phyloP scores from a whole-genome alignment of 352 stramenopile genomes.

The Phytophthora parvispora region DNA sequence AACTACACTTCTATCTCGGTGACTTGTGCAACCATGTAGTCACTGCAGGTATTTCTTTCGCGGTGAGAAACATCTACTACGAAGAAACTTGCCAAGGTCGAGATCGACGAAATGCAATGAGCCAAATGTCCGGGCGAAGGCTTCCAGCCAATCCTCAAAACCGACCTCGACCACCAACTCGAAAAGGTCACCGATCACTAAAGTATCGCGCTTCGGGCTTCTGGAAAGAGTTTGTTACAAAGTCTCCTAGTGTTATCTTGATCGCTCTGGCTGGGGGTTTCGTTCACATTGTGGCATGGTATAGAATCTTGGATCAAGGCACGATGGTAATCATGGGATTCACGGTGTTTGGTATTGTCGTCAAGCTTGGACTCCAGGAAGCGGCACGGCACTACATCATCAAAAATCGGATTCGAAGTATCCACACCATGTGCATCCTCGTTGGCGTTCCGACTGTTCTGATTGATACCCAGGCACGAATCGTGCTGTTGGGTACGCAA shows the following conservation, averaged over 20 bases:
- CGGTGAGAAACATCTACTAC: conserved; percentile 18
- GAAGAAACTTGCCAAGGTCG: conserved; percentile 21
- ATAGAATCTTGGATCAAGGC: conserved; percentile 8
- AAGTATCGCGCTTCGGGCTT: conserved; percentile 11
- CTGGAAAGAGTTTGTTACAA: not conserved
- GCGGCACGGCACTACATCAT: conserved; percentile 23
- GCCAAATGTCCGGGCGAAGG: not conserved
- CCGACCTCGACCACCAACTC: not conserved
- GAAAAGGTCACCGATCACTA: not conserved
- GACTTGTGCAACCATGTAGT: conserved; percentile 18
- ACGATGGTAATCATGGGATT: conserved; percentile 30
- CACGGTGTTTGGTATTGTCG: conserved; percentile 16
- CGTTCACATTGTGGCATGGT: conserved; percentile 33
- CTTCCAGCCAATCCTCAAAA: not conserved
- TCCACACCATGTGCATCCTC: conserved; percentile 49
- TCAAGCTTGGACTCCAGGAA: conserved; percentile 51
- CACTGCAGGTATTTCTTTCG: conserved; percentile 10
- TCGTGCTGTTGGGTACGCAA: conserved; percentile 46
- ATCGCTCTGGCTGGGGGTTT: conserved; percentile 19
- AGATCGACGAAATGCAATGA: not conserved
- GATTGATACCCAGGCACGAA: conserved; percentile 59
- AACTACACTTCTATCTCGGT: conserved; percentile 41
- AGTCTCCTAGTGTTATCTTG: not conserved
- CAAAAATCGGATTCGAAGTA: conserved; percentile 39
- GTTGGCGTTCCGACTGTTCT: conserved; percentile 55